These are phyloP conservation scores for Quercus cerris DNA, from an alignment of 306 rosid genomes.

Conservation along the genomic window DNA sequence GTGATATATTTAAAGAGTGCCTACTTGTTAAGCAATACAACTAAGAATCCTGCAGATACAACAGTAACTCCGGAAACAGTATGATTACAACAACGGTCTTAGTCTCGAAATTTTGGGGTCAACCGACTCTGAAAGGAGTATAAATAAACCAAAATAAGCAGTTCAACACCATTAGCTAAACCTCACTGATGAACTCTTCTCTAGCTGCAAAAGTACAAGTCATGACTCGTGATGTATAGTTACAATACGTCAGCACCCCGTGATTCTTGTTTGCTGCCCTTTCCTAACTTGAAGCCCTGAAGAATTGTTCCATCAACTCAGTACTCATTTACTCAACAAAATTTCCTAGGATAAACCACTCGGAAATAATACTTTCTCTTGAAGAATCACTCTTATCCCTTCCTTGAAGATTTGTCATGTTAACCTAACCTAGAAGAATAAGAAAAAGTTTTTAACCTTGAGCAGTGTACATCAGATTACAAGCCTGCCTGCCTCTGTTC, in stretches of 20 bases:
- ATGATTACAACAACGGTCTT: no score
- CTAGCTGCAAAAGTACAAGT: conserved; percentile 1
- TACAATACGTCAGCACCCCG: neutral
- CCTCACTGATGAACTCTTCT: conserved; percentile 4
- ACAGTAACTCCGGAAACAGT: neutral
- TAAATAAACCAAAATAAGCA: neutral
- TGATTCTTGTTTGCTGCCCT: neutral
- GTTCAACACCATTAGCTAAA: neutral
- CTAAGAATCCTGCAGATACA: neutral
- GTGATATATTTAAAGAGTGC: neutral
- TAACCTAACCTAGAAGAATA: conserved; percentile 12
- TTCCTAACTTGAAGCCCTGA: neutral
- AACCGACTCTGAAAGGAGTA: neutral
- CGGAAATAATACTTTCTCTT: neutral
- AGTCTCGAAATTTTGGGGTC: no score
- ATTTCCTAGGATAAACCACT: conserved; percentile 14
- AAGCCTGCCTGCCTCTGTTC: conserved; percentile 24
- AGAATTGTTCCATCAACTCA: neutral
- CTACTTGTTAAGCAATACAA: neutral
- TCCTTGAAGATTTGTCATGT: conserved; percentile 4
- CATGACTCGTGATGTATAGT: neutral
- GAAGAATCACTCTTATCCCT: neutral
- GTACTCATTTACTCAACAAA: neutral
- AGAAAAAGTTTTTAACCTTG: conserved; percentile 23
- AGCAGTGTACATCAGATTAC: conserved; percentile 21